Evolutionary conservation across 169 alveolate species (phyloP).

Genomic region (Theileria parva): DNA sequence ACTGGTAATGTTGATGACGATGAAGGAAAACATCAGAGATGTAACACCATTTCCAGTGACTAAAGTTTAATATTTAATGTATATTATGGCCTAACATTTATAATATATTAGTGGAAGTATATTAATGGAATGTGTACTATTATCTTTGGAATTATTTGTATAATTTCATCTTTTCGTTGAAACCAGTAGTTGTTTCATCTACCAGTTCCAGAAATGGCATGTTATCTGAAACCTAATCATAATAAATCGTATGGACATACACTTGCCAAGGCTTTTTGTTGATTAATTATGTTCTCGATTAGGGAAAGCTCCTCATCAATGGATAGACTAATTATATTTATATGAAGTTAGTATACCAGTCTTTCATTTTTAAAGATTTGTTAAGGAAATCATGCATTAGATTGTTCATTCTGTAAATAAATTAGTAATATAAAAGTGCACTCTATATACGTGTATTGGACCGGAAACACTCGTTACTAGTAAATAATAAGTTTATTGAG

Average conservation of each 20-base stretch:
- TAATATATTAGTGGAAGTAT: neutral
- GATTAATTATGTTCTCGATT: neutral
- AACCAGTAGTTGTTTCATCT: neutral
- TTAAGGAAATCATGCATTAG: neutral
- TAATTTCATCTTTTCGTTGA: too few relatives aligned
- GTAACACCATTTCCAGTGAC: conserved; percentile 98
- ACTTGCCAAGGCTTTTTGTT: neutral
- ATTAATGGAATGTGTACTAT: neutral
- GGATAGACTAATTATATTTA: neutral
- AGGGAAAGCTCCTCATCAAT: neutral
- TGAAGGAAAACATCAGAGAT: conserved; percentile 96
- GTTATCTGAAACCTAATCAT: neutral
- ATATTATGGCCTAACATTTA: too few relatives aligned
- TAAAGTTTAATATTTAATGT: conserved; percentile 33
- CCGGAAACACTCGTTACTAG: neutral
- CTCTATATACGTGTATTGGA: neutral
- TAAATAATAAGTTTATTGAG: neutral
- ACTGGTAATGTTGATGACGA: conserved; percentile 94
- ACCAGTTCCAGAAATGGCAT: neutral
- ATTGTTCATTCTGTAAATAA: neutral
- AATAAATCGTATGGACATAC: neutral
- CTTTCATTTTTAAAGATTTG: neutral
- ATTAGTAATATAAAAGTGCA: neutral
- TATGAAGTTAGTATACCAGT: neutral
- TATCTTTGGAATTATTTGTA: neutral